Evolutionary conservation across 2,329 filamentous ascomycete genomes (phyloP).

Genomic region (Coniosporium tulheliwenetii): DNA sequence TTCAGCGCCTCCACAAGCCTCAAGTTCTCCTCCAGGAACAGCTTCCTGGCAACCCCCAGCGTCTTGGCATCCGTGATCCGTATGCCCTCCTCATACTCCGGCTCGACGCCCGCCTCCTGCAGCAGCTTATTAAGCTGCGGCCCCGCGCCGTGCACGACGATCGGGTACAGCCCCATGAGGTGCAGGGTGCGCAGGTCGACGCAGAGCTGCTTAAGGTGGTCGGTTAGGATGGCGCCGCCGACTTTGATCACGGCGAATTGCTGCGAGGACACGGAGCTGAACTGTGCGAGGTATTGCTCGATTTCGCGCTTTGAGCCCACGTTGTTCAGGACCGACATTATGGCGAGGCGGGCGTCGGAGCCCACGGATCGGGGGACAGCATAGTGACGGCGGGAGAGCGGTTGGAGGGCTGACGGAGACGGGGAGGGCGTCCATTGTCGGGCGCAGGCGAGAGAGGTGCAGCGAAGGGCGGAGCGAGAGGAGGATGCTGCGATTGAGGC

Average conservation of each 20-base stretch:
- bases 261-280: conserved; percentile 90
- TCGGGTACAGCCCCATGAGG: conserved; percentile 85
- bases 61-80: conserved; percentile 93
- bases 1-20: conserved; percentile 83
- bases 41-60: conserved; percentile 71
- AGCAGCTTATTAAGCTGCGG: conserved; percentile 89
- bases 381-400: conserved; percentile 2
- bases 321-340: conserved; percentile 83
- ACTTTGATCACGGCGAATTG: conserved; percentile 98
- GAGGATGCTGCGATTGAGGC: too few species aligned
- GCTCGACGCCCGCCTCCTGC: conserved; percentile 81
- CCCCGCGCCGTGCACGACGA: conserved; percentile 89
- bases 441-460: too few species aligned
- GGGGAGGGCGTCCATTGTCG: too few species aligned
- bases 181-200: conserved; percentile 82
- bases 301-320: conserved; percentile 93
- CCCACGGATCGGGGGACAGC: conserved; percentile 36
- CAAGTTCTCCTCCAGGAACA: conserved; percentile 92
- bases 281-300: conserved; percentile 94
- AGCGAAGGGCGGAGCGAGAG: too few species aligned
- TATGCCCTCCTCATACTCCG: conserved; percentile 92
- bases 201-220: conserved; percentile 83
- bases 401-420: background rate
- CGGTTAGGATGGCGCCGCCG: conserved; percentile 86
- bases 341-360: conserved; percentile 47